Base-by-base conservation (phyloP, 306 rosid genomes). In the Castanea mollissima region DNA sequence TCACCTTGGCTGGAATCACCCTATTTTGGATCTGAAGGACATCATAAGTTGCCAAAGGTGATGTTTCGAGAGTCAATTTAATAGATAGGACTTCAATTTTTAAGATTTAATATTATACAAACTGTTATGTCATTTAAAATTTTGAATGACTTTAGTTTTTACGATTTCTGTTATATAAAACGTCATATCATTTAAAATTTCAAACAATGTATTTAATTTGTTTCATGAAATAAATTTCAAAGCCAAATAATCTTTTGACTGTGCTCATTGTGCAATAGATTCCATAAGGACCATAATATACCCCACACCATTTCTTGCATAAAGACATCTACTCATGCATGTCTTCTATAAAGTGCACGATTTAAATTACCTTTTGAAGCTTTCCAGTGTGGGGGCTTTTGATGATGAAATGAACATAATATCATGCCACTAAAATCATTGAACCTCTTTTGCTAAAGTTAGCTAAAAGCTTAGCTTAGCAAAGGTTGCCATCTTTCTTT, bases 331-430 rank as follows among this genome's bases (percentile, higher is more conserved):
- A 72, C 23, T 56, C 16, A 49, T 64, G 62, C 83, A 65, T 52
- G 51, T 55, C 46, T 63, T 80, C 71, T 32, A 41, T 69, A 78
- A 56, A 81, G 81, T 18, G 76, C 83, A 71, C 65, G 35, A 34
- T 69, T 80, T 49, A 64, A 56, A 74, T 78, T 49, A 19, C 29
- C 73, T 55, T 81, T 78, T 64, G 1, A 34, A 67, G 77, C 70
- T 73, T 85, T 75, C 46, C 20, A 55, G 75, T 35, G 74, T 57
- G 65, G 81, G 78, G 67, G 41, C 60, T 23, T 55, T 56, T 35
- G 83, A 78, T 78, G 60, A 74, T 63, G 80, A 57, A 75, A 46
- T 71, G 69, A 62, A 38, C 73, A 75, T 75, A 29, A 68, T 68
- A 16, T 35, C 74, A 68, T 69, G 75, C 75, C 69, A 23, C 75